These are phyloP conservation scores for Fraxinus xanthoxyloides DNA, from an alignment of 305 asterid species.

Conservation along the genomic window DNA sequence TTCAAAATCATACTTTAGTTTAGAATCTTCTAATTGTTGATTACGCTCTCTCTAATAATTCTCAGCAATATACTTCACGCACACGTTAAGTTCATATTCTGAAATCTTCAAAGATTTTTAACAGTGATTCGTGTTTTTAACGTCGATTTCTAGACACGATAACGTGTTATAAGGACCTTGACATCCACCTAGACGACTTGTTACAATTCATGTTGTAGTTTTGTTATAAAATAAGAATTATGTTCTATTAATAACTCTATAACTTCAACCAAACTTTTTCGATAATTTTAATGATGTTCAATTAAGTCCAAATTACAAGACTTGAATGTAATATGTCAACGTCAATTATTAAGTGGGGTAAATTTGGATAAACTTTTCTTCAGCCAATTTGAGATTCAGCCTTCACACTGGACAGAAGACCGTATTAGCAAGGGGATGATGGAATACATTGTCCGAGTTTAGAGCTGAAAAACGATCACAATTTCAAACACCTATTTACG, in stretches of 20 bases:
- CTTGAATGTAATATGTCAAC: not conserved
- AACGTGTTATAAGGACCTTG: not conserved
- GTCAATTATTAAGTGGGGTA: not conserved
- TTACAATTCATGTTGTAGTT: not conserved
- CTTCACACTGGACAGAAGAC: not conserved
- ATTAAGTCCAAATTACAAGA: not conserved
- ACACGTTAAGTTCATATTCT: not conserved
- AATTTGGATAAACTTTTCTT: too few species aligned
- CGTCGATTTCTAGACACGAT: not conserved
- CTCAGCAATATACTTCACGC: not conserved
- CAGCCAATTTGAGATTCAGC: not conserved
- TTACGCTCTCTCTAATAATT: not conserved
- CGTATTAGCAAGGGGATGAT: too few species aligned
- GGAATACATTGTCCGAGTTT: too few species aligned
- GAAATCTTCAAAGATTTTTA: not conserved
- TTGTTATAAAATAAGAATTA: not conserved
- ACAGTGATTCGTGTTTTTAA: not conserved
- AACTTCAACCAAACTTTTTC: not conserved
- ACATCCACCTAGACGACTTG: not conserved
- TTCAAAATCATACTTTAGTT: not conserved
- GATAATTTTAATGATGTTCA: not conserved
- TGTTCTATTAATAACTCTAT: not conserved
- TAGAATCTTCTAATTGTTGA: not conserved
- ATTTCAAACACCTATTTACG: too few species aligned
- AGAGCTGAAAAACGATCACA: too few species aligned